Conservation (phyloP, 129 eudicot species). For the Pulicaria dysenterica region DNA sequence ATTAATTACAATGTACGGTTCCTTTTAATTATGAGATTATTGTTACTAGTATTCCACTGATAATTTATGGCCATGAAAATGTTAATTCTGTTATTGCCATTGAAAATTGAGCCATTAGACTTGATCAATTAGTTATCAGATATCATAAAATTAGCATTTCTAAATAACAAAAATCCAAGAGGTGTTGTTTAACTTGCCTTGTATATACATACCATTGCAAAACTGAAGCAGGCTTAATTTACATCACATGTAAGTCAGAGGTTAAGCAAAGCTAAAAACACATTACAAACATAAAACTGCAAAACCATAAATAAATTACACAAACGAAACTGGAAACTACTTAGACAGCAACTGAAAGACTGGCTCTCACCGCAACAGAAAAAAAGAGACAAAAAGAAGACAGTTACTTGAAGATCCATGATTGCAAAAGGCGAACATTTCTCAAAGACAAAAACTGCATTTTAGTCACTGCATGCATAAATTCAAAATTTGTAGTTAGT, state of each 20-base stretch:
- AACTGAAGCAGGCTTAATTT: not conserved
- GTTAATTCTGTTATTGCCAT: no score
- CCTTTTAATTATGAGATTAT: no score
- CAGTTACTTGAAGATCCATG: not conserved
- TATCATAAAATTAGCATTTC: no score
- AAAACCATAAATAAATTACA: not conserved
- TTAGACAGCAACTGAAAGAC: slow-evolving; percentile 1
- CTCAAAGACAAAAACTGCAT: not conserved
- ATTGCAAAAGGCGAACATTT: not conserved
- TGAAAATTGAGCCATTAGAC: no score
- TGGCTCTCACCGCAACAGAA: not conserved
- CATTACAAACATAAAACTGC: not conserved
- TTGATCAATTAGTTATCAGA: no score
- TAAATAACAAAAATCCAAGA: not conserved
- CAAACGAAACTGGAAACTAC: not conserved
- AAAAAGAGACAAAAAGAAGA: not conserved
- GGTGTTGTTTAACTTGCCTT: not conserved
- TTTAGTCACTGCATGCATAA: not conserved
- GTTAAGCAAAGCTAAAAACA: slow-evolving; percentile 2
- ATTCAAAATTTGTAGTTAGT: not conserved
- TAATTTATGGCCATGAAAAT: no score
- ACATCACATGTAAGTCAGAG: not conserved
- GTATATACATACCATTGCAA: slow-evolving; percentile 7
- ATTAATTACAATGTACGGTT: no score
- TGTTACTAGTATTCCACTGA: no score